Evolutionary conservation across 2,329 filamentous ascomycete species (phyloP), one percentile per base, ranked within the genome.

Genomic region (Claviceps maximensis): DNA sequence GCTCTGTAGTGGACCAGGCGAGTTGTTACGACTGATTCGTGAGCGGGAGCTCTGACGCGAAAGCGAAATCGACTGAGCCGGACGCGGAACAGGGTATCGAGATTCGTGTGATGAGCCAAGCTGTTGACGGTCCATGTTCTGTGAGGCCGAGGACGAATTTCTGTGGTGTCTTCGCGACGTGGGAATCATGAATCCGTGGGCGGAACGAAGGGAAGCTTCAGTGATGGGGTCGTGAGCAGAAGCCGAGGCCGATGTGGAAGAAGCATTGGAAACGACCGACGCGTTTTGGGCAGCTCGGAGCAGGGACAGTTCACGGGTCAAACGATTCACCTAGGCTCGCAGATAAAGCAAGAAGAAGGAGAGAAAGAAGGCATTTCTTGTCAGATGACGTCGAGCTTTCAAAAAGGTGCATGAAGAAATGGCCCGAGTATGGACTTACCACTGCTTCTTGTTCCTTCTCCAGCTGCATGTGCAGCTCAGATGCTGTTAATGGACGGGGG

Each of bases 401-500:
- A 36, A 21, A 17, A 33, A 19, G 19, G n/a, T n/a, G n/a, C 9
- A 29, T 29, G 13, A 33, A 13, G 27, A n/a, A n/a, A n/a, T n/a
- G n/a, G n/a, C n/a, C 15, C n/a, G 27, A 33, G 13, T 12, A 10
- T 10, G 2, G 38, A 71, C 82, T 58, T 76, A 93, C 90, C 62
- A 96, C 85, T 38, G 89, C 87, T 69, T 97, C 91, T 62, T 97
- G 90, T 65, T 97, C 91, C 68, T 94, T 93, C 69, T 97, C 91
- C 27, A 96, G 76, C 71, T 95, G 82, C 55, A 87, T 76, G 67
- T 96, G 89, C 56, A 97, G 76, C 67, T 97, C 91, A 3, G 89
- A 86, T 1, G 89, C 84, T 0, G 91, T 96, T 66, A 96, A 72
- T 3, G 90, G 90, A 38, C 88, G 80, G 6, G 91, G 90, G 66